Evolutionary conservation across 768 basidiomycete genomes (phyloP).

Genomic region (Lanmaoa pseudosensibilis): DNA sequence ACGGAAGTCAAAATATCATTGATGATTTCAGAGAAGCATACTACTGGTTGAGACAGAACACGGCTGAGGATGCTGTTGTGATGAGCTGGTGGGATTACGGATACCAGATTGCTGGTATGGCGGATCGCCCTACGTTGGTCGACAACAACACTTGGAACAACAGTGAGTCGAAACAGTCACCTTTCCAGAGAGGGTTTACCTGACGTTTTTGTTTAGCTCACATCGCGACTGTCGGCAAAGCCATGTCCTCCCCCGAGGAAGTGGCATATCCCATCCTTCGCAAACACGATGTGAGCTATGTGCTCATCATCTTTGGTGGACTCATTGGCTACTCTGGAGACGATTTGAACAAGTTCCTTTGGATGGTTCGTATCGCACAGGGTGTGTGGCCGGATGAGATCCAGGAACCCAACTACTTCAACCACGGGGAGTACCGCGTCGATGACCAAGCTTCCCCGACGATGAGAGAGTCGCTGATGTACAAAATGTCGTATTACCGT

Average conservation of each 20-base stretch:
- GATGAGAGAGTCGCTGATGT: constrained; percentile 98
- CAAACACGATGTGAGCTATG: constrained; percentile 97
- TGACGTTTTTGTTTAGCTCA: constrained; percentile 56
- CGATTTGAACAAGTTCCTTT: constrained; percentile 99
- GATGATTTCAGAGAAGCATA: constrained; percentile 99
- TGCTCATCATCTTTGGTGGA: constrained; percentile 96
- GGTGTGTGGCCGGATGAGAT: constrained; percentile 99
- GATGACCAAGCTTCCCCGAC: constrained; percentile 80
- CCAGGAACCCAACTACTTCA: constrained; percentile 94
- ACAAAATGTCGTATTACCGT: constrained; percentile 98
- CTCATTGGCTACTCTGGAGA: constrained; percentile 96
- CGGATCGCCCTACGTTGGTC: constrained; percentile 91
- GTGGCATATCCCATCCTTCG: constrained; percentile 95
- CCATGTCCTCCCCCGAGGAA: constrained; percentile 93
- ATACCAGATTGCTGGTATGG: constrained; percentile 99
- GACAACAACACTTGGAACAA: constrained; percentile 99
- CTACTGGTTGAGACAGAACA: constrained; percentile 98
- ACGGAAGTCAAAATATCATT: constrained; percentile 92
- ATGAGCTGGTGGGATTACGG: constrained; percentile 99
- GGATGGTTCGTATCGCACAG: constrained; percentile 96
- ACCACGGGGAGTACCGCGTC: constrained; percentile 89
- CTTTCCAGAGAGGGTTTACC: constrained; percentile 2
- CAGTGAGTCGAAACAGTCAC: constrained; percentile 54
- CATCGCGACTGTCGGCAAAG: constrained; percentile 98
- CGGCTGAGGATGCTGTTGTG: constrained; percentile 85